phyloP scores from a whole-genome alignment of 345 rosid species.

The Brassica carinata region DNA sequence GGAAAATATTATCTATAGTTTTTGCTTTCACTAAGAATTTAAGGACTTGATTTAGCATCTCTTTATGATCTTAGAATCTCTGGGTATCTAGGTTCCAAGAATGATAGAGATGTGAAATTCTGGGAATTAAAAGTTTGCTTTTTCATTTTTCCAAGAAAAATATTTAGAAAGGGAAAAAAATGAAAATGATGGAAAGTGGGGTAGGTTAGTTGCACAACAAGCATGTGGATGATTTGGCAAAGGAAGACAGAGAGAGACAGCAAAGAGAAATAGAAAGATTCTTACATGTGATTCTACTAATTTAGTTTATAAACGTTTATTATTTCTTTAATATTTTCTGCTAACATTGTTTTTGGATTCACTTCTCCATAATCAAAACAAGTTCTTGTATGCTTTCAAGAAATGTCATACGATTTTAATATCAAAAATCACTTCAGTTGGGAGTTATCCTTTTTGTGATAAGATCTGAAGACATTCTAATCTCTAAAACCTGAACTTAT shows the following conservation, averaged over 20 bases:
- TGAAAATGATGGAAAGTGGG: slow-evolving; percentile 31
- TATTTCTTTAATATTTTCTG: neutral
- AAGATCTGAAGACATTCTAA: neutral
- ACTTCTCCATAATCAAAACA: neutral
- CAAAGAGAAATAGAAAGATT: slow-evolving; percentile 29
- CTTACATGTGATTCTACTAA: slow-evolving; percentile 39
- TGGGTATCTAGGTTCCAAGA: slow-evolving; percentile 8
- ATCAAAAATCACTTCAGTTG: neutral
- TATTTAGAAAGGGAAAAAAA: slow-evolving; percentile 8
- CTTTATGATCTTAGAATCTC: slow-evolving; percentile 7
- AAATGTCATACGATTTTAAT: slow-evolving; percentile 2
- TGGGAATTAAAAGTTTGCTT: slow-evolving; percentile 11
- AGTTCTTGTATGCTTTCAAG: neutral
- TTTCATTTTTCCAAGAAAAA: slow-evolving; percentile 4
- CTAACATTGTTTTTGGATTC: slow-evolving; percentile 6
- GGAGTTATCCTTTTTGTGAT: neutral
- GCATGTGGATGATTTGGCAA: slow-evolving; percentile 47
- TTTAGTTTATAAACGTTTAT: neutral
- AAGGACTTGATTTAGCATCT: slow-evolving; percentile 11
- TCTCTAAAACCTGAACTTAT: neutral
- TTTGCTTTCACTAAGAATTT: neutral
- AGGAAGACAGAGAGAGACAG: slow-evolving; percentile 21
- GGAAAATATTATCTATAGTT: neutral
- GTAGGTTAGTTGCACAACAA: slow-evolving; percentile 46
- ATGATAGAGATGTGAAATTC: slow-evolving; percentile 31